phyloP scores from a whole-genome alignment of 345 rosid genomes.

The Anacardium occidentale region DNA sequence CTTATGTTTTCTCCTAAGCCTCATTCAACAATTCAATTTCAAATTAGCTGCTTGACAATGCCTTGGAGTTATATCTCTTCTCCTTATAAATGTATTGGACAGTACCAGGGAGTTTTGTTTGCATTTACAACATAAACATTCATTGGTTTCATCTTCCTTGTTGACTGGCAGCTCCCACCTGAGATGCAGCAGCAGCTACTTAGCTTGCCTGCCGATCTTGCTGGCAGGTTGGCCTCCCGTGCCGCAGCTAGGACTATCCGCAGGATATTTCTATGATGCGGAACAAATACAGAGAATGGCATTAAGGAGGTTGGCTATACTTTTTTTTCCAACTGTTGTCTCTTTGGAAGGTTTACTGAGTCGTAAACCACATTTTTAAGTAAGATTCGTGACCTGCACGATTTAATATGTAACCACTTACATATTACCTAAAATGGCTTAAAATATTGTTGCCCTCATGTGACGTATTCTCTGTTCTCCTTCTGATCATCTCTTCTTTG shows the following conservation, averaged over 20 bases:
- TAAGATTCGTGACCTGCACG: not conserved
- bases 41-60: not conserved
- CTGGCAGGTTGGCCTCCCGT: conserved; percentile 69
- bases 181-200: conserved; percentile 74
- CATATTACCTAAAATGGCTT: not conserved
- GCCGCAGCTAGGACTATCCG: conserved; percentile 73
- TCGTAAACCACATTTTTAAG: not conserved
- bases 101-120: not conserved
- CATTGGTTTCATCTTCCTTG: not conserved
- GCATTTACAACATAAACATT: not conserved
- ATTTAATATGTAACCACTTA: not conserved
- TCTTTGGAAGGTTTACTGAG: not conserved
- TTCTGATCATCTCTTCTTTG: not conserved
- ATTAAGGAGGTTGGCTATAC: not conserved
- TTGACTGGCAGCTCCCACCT: conserved; percentile 61
- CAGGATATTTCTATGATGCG: conserved; percentile 56
- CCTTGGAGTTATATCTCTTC: no score
- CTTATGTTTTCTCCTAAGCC: no score
- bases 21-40: not conserved
- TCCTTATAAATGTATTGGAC: not conserved
- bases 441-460: not conserved
- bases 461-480: no score
- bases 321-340: not conserved
- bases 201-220: conserved; percentile 72
- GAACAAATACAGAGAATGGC: not conserved